Percentiles rank a stretch among this genome's conserved stretches.
These are phyloP conservation scores for Ormosia emarginata DNA, from an alignment of 306 rosid genomes.

Conservation along the genomic window DNA sequence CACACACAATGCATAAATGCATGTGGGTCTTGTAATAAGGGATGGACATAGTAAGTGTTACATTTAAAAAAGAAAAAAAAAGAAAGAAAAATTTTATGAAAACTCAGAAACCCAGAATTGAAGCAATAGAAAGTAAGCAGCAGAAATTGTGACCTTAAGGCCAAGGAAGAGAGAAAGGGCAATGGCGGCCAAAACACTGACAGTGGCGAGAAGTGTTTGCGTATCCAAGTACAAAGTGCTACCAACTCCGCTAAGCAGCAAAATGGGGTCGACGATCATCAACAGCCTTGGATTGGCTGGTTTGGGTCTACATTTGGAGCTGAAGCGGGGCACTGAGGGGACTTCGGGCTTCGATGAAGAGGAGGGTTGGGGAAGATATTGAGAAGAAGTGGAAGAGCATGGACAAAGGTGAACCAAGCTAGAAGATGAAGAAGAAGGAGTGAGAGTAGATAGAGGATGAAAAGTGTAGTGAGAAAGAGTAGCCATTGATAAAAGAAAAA, in stretches of 20 bases:
- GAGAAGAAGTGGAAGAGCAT: conserved; percentile 33
- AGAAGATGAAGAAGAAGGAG: conserved; percentile 24
- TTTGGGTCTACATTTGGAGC: conserved; percentile 32
- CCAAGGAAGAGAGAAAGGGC: conserved; percentile 91
- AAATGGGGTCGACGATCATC: conserved; percentile 53
- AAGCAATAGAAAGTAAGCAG: neutral
- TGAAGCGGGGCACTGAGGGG: conserved; percentile 23
- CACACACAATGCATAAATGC: neutral
- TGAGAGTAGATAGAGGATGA: conserved; percentile 42
- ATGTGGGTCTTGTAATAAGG: neutral
- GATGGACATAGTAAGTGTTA: neutral
- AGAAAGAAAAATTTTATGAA: neutral
- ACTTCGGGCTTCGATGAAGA: conserved; percentile 31
- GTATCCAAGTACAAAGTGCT: conserved; percentile 58
- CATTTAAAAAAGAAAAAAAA: neutral
- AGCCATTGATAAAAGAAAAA: conserved; percentile 54
- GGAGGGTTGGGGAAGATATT: conserved; percentile 37
- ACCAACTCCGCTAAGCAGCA: conserved; percentile 50
- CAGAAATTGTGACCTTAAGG: conserved; percentile 52
- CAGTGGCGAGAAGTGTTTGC: conserved; percentile 73
- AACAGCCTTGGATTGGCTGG: conserved; percentile 36
- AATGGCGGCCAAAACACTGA: conserved; percentile 83
- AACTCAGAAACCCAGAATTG: neutral
- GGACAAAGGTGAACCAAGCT: conserved; percentile 6
- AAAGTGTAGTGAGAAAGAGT: conserved; percentile 44